A percentile compares a stretch with the other conserved stretches of the same genome.
phyloP scores from a whole-genome alignment of 2,329 filamentous ascomycete species.

The Coleophoma cylindrospora region DNA sequence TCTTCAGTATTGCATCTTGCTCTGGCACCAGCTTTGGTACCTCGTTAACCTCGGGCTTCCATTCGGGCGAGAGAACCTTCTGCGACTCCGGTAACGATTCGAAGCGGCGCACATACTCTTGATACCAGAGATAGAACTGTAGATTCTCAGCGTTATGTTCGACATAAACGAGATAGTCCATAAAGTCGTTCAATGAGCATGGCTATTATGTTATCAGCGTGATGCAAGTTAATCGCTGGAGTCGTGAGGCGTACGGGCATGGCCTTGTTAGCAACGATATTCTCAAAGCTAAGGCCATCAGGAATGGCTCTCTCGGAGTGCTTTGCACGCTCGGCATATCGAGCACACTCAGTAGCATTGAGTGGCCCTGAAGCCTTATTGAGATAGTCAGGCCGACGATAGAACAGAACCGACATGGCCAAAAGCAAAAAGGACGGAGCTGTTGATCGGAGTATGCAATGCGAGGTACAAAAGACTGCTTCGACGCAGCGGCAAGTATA shows the following conservation, averaged over 20 bases:
- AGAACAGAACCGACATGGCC: constrained; percentile 24
- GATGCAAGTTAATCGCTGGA: not conserved
- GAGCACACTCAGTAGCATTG: constrained; percentile 15
- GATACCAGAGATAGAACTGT: constrained; percentile 64
- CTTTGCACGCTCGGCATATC: constrained; percentile 20
- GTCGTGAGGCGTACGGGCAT: constrained; percentile 61
- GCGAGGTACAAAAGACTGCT: too few species aligned
- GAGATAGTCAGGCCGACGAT: constrained; percentile 23
- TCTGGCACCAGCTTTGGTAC: constrained; percentile 10
- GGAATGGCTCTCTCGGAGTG: constrained; percentile 51
- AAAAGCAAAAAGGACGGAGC: too few species aligned
- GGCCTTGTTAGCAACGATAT: constrained; percentile 69
- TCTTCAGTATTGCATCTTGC: constrained; percentile 8
- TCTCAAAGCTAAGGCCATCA: constrained; percentile 68
- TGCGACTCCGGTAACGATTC: constrained; percentile 36
- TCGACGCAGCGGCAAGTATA: too few species aligned
- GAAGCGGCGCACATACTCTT: constrained; percentile 50
- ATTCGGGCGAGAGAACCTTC: constrained; percentile 58
- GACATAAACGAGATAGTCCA: constrained; percentile 79
- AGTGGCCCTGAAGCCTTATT: constrained; percentile 15
- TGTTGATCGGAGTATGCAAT: too few species aligned
- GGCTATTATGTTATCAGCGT: constrained; percentile 44
- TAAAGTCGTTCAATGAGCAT: constrained; percentile 73
- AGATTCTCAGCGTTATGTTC: constrained; percentile 77
- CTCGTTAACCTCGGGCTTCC: constrained; percentile 38